Base-by-base conservation (phyloP, 2,329 filamentous ascomycete species). In the Plenodomus tracheiphilus region DNA sequence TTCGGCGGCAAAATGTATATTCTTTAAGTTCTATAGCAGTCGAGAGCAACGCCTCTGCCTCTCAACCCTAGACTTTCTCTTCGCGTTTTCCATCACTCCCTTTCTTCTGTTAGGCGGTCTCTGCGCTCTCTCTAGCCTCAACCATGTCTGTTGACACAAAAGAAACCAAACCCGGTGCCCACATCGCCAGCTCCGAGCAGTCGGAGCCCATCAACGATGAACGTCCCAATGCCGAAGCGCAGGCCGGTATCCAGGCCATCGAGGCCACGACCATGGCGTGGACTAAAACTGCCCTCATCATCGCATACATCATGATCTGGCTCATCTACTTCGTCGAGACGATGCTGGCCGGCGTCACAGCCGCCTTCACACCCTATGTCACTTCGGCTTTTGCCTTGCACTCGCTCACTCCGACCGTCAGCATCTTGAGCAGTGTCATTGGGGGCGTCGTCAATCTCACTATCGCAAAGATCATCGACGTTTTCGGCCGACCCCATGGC, bases 291-390 rank as follows among this genome's bases (percentile, higher is more conserved):
- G 32, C 43, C 25, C 41, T 56, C 2, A 38, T 42, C 18, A 20
- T 43, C 1, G 45, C 43, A 1, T 56, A 54, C n/a, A 20, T 39
- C 2, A 41, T 51, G 15, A 28, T 54, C 2, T 56, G 37, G 34
- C 16, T 18, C 65, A 48, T 25, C 68, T 56, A 73, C 39, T 75
- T 79, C 46, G 71, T 74, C 56, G 77, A 80, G 40, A 75, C 71
- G 4, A 58, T 78, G 34, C 66, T 77, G 42, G 59, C 73, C 40
- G 65, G 67, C 19, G 69, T 71, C 32, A 70, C 71, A 17, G 65
- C 65, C 41, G 73, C 72, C 6, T 25, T 74, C 7, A 46, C 53
- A 0, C 61, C 69, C 3, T 73, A 69, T 45, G 75, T 79, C 47
- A 70, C 70, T 1, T 71, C 65, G 7, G 59, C 57, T 3, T 74